phyloP scores from a whole-genome alignment of 1,284 basidiomycete genomes.

The Somion occarium region DNA sequence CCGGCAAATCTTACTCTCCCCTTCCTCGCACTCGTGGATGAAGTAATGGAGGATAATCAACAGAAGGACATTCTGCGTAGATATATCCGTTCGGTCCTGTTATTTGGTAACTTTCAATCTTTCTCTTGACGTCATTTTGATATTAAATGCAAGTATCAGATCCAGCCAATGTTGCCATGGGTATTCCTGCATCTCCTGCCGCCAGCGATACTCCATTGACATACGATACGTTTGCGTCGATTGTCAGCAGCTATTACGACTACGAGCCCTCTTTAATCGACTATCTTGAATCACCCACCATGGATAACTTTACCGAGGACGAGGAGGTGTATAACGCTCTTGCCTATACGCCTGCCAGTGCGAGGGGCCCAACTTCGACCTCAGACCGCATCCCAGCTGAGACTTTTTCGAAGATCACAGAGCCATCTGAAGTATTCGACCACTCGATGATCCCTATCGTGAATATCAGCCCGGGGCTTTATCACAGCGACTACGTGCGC shows the following conservation, averaged over 20 bases:
- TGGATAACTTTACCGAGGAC: not conserved
- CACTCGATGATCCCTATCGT: not conserved
- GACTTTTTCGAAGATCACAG: no score
- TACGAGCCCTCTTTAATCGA: not conserved
- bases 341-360: not conserved
- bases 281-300: not conserved
- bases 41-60: not conserved
- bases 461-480: not conserved
- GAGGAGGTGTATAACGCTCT: not conserved
- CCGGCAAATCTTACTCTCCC: not conserved
- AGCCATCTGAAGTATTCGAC: not conserved
- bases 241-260: not conserved
- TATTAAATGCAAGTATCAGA: not conserved
- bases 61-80: not conserved
- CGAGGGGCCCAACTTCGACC: not conserved
- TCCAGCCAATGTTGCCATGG: not conserved
- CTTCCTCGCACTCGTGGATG: not conserved
- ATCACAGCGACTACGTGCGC: not conserved
- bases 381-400: not conserved
- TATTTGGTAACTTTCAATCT: slow-evolving; percentile 1
- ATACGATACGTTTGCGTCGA: not conserved
- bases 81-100: not conserved
- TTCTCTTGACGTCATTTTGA: not conserved
- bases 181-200: not conserved
- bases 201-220: not conserved